A percentile compares a stretch with the other conserved stretches of the same genome.
Conservation (phyloP, 768 basidiomycete species). For the Psilocybe cubensis region DNA sequence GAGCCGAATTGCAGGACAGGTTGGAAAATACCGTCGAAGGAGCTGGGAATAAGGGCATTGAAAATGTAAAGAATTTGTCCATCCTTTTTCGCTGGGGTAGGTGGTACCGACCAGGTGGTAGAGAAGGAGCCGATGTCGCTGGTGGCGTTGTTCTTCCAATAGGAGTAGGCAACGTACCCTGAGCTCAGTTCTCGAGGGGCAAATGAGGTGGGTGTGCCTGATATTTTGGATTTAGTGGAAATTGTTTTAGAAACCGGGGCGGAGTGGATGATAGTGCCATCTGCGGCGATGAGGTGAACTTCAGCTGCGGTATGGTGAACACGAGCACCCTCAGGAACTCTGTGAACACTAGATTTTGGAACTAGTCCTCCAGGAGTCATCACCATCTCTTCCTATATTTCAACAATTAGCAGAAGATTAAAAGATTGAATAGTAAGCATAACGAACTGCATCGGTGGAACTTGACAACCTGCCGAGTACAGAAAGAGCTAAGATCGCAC, state of each 20-base stretch:
- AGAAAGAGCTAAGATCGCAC: too few species aligned
- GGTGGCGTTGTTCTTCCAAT: conserved; percentile 18
- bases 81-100: conserved; percentile 15
- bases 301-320: conserved; percentile 15
- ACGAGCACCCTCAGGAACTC: conserved; percentile 18
- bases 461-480: too few species aligned
- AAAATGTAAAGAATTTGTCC: conserved; percentile 28
- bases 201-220: not conserved
- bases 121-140: conserved; percentile 18
- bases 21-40: conserved; percentile 23
- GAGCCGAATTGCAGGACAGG: conserved; percentile 27
- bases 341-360: conserved; percentile 13
- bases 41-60: conserved; percentile 18
- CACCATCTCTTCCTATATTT: conserved; percentile 8
- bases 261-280: conserved; percentile 19
- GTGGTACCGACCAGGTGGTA: conserved; percentile 25
- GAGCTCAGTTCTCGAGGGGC: conserved; percentile 11
- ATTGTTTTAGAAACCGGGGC: not conserved
- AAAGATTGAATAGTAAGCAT: not conserved
- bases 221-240: conserved; percentile 5
- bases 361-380: conserved; percentile 22
- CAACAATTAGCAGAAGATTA: not conserved
- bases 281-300: conserved; percentile 14
- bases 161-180: conserved; percentile 18
- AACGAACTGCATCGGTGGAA: too few species aligned